Evolutionary conservation across 805 yeast genomes (phyloP), one percentile per base, ranked within the genome.

Genomic region (Kuraishia capsulata): DNA sequence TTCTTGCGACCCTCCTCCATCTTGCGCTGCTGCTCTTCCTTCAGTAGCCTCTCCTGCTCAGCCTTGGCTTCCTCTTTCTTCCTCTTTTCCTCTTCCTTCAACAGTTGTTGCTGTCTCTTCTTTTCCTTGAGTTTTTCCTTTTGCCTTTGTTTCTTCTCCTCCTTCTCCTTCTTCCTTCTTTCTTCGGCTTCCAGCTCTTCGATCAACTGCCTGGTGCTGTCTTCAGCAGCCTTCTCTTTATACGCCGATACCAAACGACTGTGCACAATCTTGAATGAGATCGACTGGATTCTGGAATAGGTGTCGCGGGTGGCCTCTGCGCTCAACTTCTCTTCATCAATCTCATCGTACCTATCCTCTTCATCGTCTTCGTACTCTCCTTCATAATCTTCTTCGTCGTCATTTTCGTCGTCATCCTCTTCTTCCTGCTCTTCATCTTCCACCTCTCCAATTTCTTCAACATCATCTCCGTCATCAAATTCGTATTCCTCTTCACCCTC

Each of bases 141-240:
- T 56, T 76, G 79, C 46, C 69, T 65, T 52, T 67, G 69, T 48
- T 80, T 81, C 54, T 77, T 78, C 52, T 78, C 74, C 49, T 79
- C 84, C 43, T 71, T 75, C 37, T 75, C 83, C 51, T 71, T 77
- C 55, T 77, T 73, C 34, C 77, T 75, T 35, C 61, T 62, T 44
- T 78, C 81, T 56, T 81, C 90, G 5, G 76, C 79, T 46, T 81
- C 88, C 33, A 81, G 62, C 50, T 82, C 90, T 51, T 71, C 76
- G 42, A 82, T 65, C 44, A 82, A 65, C 42, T 70, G 73, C 41
- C 69, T 62, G 9, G 81, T 71, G 41, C 80, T 69, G 48, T 83
- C 92, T 42, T 81, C 86, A 10, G 95, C 89, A 35, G 82, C 74
- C 45, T 77, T 81, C 49, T 81, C 89, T 44, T 83, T 82, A 52